These are phyloP conservation scores for Allium sativum DNA, from an alignment of 106 monocot genomes.

Conservation along the genomic window DNA sequence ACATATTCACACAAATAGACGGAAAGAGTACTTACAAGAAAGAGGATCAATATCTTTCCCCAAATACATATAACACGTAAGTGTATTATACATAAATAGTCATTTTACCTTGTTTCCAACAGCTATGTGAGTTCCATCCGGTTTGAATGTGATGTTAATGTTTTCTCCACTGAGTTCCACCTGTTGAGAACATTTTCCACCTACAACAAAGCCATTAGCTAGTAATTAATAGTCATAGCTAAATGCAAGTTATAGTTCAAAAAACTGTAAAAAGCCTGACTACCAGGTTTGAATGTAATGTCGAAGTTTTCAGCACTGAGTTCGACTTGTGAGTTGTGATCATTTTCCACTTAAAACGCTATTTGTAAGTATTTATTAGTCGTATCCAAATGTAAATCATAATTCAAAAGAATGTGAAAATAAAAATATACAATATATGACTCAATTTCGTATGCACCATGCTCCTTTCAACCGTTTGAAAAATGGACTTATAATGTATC, in stretches of 20 bases:
- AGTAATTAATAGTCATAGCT: no score
- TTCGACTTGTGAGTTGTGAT: constrained; percentile 80
- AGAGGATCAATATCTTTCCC: no score
- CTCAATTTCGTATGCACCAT: no score
- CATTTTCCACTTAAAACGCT: constrained; percentile 75
- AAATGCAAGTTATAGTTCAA: no score
- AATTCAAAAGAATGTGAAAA: no score
- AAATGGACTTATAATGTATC: no score
- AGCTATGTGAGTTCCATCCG: constrained; percentile 81
- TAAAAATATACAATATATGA: no score
- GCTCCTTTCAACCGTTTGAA: no score
- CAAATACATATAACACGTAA: background rate
- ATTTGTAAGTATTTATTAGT: no score
- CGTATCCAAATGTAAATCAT: no score
- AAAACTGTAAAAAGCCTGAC: background rate
- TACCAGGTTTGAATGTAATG: constrained; percentile 91
- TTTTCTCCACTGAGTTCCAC: constrained; percentile 98
- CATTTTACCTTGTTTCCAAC: constrained; percentile 90
- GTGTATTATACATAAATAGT: background rate
- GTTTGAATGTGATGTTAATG: constrained; percentile 95
- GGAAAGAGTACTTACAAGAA: no score
- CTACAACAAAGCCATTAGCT: constrained; percentile 14
- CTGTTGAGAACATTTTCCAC: constrained; percentile 95
- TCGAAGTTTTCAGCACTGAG: constrained; percentile 99
- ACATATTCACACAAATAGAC: no score